A percentile compares a stretch with the other conserved stretches of the same genome.
Conservation (phyloP, 768 basidiomycete species). For the Russula sp. region DNA sequence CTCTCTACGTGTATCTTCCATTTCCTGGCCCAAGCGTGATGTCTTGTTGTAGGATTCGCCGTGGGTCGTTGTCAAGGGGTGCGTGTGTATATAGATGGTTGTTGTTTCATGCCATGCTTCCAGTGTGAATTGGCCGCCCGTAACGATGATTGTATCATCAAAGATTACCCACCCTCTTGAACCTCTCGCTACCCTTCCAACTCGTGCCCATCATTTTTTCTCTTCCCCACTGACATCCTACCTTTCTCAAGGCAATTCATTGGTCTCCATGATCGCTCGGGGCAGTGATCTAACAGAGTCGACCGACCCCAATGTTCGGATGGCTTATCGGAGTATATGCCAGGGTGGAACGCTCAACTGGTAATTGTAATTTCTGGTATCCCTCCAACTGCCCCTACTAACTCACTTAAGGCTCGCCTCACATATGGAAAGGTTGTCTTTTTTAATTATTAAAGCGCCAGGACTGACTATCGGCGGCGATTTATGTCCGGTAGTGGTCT, state of each 20-base stretch:
- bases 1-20: not conserved
- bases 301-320: constrained; percentile 21
- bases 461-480: not conserved
- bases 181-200: not conserved
- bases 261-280: constrained; percentile 23
- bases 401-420: constrained; percentile 19
- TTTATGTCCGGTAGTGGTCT: constrained; percentile 22
- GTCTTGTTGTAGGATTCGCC: not conserved
- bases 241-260: not conserved
- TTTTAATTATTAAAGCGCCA: not conserved
- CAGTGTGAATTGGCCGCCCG: not conserved
- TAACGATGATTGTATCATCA: constrained; percentile 16
- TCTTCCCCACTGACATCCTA: constrained; percentile 3
- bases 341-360: constrained; percentile 27
- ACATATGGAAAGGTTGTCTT: constrained; percentile 25
- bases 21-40: not conserved
- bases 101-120: not conserved
- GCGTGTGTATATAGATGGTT: not conserved
- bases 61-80: constrained; percentile 19
- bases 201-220: not conserved
- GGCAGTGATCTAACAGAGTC: constrained; percentile 4
- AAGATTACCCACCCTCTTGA: not conserved
- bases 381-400: not conserved
- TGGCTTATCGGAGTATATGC: constrained; percentile 23
- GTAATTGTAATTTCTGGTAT: not conserved